phyloP scores from a whole-genome alignment of 345 rosid genomes.

The Mallotus nudiflorus region DNA sequence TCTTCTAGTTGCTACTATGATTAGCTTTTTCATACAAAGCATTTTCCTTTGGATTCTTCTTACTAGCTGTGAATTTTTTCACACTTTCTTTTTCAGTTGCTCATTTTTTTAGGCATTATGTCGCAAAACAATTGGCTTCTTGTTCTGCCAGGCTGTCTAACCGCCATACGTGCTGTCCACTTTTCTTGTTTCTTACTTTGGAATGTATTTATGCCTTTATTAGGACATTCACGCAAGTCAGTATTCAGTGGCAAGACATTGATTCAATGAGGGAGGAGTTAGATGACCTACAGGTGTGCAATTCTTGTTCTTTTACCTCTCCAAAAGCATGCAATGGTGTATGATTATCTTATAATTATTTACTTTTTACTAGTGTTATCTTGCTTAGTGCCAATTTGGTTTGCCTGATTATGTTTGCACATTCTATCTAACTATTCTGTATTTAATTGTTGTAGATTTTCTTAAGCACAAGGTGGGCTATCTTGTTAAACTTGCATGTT shows the following conservation, averaged over 20 bases:
- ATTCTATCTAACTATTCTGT: not conserved
- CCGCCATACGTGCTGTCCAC: not conserved
- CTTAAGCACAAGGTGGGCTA: conserved; percentile 98
- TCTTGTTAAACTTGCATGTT: conserved; percentile 86
- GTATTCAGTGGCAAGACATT: conserved; percentile 97
- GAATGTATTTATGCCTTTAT: conserved; percentile 14
- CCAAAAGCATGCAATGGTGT: not conserved
- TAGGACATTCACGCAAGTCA: conserved; percentile 99
- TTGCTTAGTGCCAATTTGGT: conserved; percentile 4
- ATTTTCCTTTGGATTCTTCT: not conserved
- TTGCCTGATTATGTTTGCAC: not conserved
- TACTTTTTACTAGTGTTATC: not conserved
- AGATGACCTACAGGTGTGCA: conserved; percentile 87
- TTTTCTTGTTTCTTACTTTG: not conserved
- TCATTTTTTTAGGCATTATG: not conserved
- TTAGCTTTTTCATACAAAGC: not conserved
- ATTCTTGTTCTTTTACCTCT: not conserved
- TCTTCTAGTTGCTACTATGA: not conserved
- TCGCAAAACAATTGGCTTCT: not conserved
- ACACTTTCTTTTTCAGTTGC: not conserved
- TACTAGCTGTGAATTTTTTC: not conserved
- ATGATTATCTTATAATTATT: not conserved
- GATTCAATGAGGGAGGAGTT: conserved; percentile 98
- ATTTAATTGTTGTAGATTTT: conserved; percentile 62
- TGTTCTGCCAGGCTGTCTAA: conserved; percentile 4